phyloP scores from a whole-genome alignment of 441 rosid genomes.

The Adansonia madagascariensis region DNA sequence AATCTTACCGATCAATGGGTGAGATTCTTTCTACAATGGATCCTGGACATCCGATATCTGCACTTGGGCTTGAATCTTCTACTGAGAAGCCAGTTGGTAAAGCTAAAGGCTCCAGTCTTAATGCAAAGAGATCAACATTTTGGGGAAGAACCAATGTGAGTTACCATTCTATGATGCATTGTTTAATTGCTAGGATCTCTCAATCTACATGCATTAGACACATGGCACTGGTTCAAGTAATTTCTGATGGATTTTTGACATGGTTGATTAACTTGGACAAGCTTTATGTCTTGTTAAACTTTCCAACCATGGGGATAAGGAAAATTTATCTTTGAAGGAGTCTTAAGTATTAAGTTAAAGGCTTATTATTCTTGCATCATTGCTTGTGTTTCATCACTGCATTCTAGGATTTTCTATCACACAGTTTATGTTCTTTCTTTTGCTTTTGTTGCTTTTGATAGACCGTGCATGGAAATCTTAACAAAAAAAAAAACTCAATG shows the following conservation, averaged over 20 bases:
- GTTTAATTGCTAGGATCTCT: constrained; percentile 23
- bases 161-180: constrained; percentile 30
- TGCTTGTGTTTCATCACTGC: constrained; percentile 7
- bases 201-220: constrained; percentile 22
- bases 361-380: not conserved
- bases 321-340: not conserved
- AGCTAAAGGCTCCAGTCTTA: constrained; percentile 60
- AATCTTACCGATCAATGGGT: constrained; percentile 75
- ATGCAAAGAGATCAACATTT: constrained; percentile 69
- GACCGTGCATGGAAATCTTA: not conserved
- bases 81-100: constrained; percentile 66
- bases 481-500: not conserved
- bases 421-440: not conserved
- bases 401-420: constrained; percentile 19
- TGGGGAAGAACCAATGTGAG: constrained; percentile 95
- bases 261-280: not conserved
- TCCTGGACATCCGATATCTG: constrained; percentile 56
- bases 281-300: constrained; percentile 1
- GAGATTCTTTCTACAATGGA: constrained; percentile 68
- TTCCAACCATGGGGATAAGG: not conserved
- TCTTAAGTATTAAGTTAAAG: not conserved
- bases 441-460: not conserved
- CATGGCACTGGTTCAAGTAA: not conserved
- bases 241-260: constrained; percentile 8
- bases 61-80: constrained; percentile 62